A percentile compares a stretch with the other conserved stretches of the same genome.
Evolutionary conservation across 768 basidiomycete genomes (phyloP).

Genomic region (Pleurotus pulmonarius): DNA sequence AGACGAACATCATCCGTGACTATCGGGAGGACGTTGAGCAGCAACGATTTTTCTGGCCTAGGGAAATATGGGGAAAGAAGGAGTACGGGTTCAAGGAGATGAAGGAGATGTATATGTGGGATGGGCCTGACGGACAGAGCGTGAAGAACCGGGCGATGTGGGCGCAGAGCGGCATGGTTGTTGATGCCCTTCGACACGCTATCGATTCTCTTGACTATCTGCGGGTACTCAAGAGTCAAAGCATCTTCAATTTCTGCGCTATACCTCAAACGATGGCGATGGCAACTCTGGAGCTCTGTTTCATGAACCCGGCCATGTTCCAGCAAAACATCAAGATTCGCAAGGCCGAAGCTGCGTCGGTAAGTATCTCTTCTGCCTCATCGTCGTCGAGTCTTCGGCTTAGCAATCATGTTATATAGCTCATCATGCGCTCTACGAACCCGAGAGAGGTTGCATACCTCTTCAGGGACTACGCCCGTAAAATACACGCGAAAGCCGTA

Average conservation of each 20-base stretch:
- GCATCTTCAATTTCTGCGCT: constrained; percentile 93
- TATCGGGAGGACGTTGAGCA: constrained; percentile 88
- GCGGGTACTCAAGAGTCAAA: constrained; percentile 81
- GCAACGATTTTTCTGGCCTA: constrained; percentile 89
- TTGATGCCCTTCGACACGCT: constrained; percentile 83
- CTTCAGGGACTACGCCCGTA: constrained; percentile 78
- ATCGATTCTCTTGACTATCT: constrained; percentile 90
- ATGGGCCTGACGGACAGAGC: constrained; percentile 46
- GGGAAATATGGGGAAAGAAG: constrained; percentile 77
- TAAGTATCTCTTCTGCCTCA: constrained; percentile 32
- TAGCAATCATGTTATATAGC: constrained; percentile 34
- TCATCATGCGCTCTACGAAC: constrained; percentile 91
- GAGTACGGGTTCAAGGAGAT: constrained; percentile 69
- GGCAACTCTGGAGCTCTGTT: constrained; percentile 87
- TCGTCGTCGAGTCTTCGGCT: background rate
- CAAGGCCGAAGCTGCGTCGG: constrained; percentile 83
- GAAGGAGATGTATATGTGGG: constrained; percentile 50
- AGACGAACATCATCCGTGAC: constrained; percentile 97
- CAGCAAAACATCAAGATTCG: constrained; percentile 91
- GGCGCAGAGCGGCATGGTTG: constrained; percentile 84
- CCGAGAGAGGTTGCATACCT: constrained; percentile 86
- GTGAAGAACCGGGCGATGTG: constrained; percentile 54
- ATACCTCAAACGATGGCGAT: constrained; percentile 95
- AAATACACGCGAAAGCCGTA: constrained; percentile 76
- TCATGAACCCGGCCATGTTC: constrained; percentile 89